A percentile compares a stretch with the other conserved stretches of the same genome.
Evolutionary conservation across 1,284 basidiomycete species (phyloP).

Genomic region (Takashimella tepidaria): DNA sequence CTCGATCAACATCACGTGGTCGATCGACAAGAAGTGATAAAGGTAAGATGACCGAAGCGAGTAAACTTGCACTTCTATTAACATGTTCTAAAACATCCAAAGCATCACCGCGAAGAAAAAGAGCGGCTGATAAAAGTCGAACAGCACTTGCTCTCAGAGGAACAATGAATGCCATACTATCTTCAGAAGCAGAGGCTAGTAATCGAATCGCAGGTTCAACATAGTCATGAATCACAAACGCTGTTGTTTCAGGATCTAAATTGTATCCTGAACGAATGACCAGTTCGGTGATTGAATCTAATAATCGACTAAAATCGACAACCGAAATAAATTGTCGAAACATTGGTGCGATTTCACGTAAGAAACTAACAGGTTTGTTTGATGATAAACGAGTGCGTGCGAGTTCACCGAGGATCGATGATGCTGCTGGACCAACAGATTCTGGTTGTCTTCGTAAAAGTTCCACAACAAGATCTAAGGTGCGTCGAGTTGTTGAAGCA

Average conservation of each 20-base stretch:
- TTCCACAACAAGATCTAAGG: constrained; percentile 58
- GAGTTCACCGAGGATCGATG: constrained; percentile 28
- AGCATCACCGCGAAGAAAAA: constrained; percentile 58
- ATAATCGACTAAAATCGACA: constrained; percentile 61
- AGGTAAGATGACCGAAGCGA: constrained; percentile 57
- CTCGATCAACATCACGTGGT: constrained; percentile 51
- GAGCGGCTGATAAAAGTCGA: constrained; percentile 53
- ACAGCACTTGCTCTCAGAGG: constrained; percentile 55
- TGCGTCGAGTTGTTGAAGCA: constrained; percentile 51
- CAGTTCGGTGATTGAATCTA: constrained; percentile 56
- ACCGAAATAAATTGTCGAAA: constrained; percentile 54
- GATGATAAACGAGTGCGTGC: constrained; percentile 27
- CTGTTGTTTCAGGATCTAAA: constrained; percentile 54
- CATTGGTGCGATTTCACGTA: constrained; percentile 58
- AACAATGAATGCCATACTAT: constrained; percentile 53
- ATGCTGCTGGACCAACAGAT: constrained; percentile 18
- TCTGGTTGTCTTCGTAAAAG: constrained; percentile 51
- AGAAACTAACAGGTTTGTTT: constrained; percentile 56
- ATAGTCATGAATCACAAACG: constrained; percentile 57
- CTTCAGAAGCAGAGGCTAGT: constrained; percentile 56
- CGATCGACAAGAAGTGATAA: constrained; percentile 57
- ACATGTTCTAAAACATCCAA: constrained; percentile 58
- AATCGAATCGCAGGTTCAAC: constrained; percentile 56
- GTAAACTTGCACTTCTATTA: constrained; percentile 56
- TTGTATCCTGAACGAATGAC: constrained; percentile 52